A percentile compares a stretch with the other conserved stretches of the same genome.
These are phyloP conservation scores for Marchantia polymorpha DNA, from an alignment of 225 moss, liverwort and hornwort genomes.

Conservation along the genomic window DNA sequence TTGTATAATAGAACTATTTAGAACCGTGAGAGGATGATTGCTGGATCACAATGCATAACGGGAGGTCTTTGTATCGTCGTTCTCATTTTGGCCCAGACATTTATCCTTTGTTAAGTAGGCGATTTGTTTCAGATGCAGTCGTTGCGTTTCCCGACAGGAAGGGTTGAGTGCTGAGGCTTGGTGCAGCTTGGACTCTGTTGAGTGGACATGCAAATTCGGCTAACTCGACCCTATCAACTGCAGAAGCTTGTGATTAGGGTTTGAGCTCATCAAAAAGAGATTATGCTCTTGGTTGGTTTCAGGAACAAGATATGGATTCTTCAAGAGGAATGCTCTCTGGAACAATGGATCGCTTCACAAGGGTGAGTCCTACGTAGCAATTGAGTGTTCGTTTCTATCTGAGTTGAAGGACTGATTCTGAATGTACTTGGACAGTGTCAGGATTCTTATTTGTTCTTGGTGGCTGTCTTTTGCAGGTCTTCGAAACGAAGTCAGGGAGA, in stretches of 20 bases:
- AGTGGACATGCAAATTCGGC: not conserved
- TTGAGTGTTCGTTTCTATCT: not conserved
- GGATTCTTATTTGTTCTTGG: not conserved
- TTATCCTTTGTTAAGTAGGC: not conserved
- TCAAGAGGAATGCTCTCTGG: slow-evolving; percentile 84
- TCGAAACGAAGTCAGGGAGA: slow-evolving; percentile 80
- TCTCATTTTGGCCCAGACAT: not conserved
- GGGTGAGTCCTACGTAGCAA: slow-evolving; percentile 40
- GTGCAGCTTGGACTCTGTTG: not conserved
- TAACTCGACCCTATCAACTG: not conserved
- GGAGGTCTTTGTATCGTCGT: not conserved
- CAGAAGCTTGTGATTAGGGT: not conserved
- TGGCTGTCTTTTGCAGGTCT: slow-evolving; percentile 52
- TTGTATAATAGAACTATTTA: not conserved
- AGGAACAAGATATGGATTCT: slow-evolving; percentile 96
- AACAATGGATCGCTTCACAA: slow-evolving; percentile 80
- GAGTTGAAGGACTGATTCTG: not conserved
- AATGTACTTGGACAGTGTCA: not conserved
- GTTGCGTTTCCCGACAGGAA: not conserved
- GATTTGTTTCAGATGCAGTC: not conserved
- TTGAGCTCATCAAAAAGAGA: not conserved
- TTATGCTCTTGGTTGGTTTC: slow-evolving; percentile 20
- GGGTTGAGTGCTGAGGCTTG: not conserved
- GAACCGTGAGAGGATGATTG: not conserved
- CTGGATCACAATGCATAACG: not conserved